phyloP scores from a whole-genome alignment of 306 rosid genomes.

The Vigna hirtella region DNA sequence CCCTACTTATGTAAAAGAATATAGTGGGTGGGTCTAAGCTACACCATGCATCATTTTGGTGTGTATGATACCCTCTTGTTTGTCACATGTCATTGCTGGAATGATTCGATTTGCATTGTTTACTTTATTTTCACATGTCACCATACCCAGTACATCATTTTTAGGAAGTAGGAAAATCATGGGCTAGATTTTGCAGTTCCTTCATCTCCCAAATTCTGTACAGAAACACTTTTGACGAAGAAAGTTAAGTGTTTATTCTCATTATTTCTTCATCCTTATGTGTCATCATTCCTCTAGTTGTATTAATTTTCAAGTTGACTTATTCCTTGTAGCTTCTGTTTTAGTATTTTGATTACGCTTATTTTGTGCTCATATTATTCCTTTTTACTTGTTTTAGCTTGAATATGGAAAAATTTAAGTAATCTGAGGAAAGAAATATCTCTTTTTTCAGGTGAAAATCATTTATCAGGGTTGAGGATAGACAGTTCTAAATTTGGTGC shows the following conservation, averaged over 20 bases:
- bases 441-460: conserved; percentile 71
- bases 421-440: conserved; percentile 8
- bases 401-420: conserved; percentile 18
- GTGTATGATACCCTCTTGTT: conserved; percentile 14
- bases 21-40: conserved; percentile 11
- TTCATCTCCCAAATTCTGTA: conserved; percentile 11
- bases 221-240: background rate
- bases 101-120: conserved; percentile 9
- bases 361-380: background rate
- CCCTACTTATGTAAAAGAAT: background rate
- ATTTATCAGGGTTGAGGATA: conserved; percentile 71
- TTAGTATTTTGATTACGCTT: conserved; percentile 1
- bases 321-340: conserved; percentile 23
- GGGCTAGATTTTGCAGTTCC: conserved; percentile 17
- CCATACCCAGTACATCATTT: background rate
- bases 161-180: background rate
- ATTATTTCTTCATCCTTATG: background rate
- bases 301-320: conserved; percentile 3
- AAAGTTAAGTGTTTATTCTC: conserved; percentile 13
- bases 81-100: conserved; percentile 30
- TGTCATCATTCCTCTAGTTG: background rate
- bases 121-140: background rate
- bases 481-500: conserved; percentile 84
- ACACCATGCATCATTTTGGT: conserved; percentile 1
- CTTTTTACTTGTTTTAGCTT: conserved; percentile 8